These are phyloP conservation scores for Verticillium tricorpus DNA, from an alignment of 2,329 filamentous ascomycete genomes.

Conservation along the genomic window DNA sequence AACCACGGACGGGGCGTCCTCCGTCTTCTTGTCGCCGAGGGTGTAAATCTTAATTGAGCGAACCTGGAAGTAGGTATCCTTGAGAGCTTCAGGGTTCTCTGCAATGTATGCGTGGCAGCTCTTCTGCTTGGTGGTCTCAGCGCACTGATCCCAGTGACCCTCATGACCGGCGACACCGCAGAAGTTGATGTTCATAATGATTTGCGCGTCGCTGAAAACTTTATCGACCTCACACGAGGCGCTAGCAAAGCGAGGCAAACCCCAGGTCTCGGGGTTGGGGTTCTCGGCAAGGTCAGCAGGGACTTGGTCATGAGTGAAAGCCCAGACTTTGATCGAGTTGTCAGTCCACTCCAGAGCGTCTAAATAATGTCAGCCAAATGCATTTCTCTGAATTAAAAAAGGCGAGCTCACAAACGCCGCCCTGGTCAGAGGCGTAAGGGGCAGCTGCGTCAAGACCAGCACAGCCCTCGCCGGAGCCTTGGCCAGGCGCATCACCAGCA, in stretches of 20 bases:
- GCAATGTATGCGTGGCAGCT: slow-evolving; percentile 33
- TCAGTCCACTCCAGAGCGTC: slow-evolving; percentile 58
- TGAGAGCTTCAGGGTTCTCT: slow-evolving; percentile 28
- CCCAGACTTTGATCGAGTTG: slow-evolving; percentile 58
- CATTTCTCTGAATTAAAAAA: slow-evolving; percentile 25
- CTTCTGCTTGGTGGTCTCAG: slow-evolving; percentile 13
- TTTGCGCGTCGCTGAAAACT: slow-evolving; percentile 21
- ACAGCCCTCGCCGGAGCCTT: slow-evolving; percentile 36
- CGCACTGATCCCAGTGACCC: slow-evolving; percentile 23
- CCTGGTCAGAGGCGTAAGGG: slow-evolving; percentile 30
- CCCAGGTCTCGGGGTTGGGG: slow-evolving; percentile 20
- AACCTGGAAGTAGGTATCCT: slow-evolving; percentile 42
- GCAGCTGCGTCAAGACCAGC: slow-evolving; percentile 30
- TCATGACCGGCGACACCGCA: slow-evolving; percentile 60
- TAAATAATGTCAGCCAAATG: slow-evolving; percentile 18
- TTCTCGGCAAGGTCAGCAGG: slow-evolving; percentile 49
- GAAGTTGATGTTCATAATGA: slow-evolving; percentile 42
- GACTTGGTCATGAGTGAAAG: slow-evolving; percentile 53
- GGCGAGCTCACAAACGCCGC: slow-evolving; percentile 27
- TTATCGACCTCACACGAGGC: slow-evolving; percentile 20
- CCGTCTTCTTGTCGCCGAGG: slow-evolving; percentile 12
- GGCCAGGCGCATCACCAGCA: slow-evolving; percentile 28
- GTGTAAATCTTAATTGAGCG: slow-evolving; percentile 26
- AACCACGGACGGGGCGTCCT: background rate
- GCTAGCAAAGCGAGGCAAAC: slow-evolving; percentile 19